Percentiles rank a stretch among this genome's conserved stretches.
Evolutionary conservation across 257 asterid genomes (phyloP).

Genomic region (Marsdenia floribunda): DNA sequence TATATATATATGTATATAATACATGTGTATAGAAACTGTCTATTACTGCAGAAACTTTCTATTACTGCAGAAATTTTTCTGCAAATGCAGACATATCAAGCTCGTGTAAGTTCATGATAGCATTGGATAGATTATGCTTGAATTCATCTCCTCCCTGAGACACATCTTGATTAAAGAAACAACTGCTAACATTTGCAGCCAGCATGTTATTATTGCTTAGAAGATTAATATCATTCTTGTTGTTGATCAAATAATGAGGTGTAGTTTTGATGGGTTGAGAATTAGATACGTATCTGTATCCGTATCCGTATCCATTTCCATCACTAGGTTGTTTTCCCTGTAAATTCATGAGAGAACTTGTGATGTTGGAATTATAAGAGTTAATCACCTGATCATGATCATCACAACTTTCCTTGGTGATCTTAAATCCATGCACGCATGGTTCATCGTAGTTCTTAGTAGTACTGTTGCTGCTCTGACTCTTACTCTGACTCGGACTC

Average conservation of each 20-base stretch:
- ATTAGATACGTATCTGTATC: neutral
- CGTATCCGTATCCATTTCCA: conserved; percentile 12
- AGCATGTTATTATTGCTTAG: conserved; percentile 4
- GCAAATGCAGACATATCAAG: conserved; percentile 26
- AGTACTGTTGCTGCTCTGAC: conserved; percentile 11
- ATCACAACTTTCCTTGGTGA: neutral
- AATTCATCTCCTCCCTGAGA: conserved; percentile 16
- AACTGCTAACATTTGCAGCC: conserved; percentile 7
- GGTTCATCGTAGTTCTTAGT: neutral
- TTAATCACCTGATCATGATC: neutral
- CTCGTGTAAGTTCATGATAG: conserved; percentile 25
- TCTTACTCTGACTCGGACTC: no score
- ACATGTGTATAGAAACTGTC: no score
- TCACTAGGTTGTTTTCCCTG: conserved; percentile 6
- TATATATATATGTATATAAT: no score
- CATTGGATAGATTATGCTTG: conserved; percentile 21
- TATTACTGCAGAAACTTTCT: neutral
- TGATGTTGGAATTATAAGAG: neutral
- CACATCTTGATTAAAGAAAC: conserved; percentile 21
- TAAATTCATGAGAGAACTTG: neutral
- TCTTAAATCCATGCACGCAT: neutral
- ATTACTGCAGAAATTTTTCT: conserved; percentile 19
- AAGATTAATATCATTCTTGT: neutral
- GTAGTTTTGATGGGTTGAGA: conserved; percentile 8
- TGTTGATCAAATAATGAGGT: neutral